Percentiles rank a stretch among this genome's conserved stretches.
phyloP scores from a whole-genome alignment of 805 yeast species.

The Danielia reshetovae region DNA sequence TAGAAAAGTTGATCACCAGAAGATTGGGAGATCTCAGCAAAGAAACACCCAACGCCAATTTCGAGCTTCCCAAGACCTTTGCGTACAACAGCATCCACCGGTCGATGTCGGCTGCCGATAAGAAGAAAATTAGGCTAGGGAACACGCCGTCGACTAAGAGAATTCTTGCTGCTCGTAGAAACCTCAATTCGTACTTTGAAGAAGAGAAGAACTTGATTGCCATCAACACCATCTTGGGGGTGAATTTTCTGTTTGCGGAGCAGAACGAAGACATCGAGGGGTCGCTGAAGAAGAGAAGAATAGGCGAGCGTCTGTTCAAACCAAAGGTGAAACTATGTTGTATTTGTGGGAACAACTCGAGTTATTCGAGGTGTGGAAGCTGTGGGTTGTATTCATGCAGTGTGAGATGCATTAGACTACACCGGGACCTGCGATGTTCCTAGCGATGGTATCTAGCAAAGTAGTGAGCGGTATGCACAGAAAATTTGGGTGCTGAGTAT shows the following conservation, averaged over 20 bases:
- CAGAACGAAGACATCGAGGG: slow-evolving; percentile 22
- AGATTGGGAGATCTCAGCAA: slow-evolving; percentile 33
- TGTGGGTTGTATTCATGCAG: slow-evolving; percentile 42
- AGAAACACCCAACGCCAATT: slow-evolving; percentile 26
- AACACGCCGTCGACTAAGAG: slow-evolving; percentile 42
- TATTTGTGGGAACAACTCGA: slow-evolving; percentile 35
- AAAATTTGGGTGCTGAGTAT: too few relatives aligned
- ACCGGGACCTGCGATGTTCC: slow-evolving; percentile 43
- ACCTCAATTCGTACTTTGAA: slow-evolving; percentile 42
- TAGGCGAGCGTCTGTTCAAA: slow-evolving; percentile 14
- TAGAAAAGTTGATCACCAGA: slow-evolving; percentile 36
- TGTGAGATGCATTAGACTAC: slow-evolving; percentile 36
- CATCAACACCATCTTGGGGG: slow-evolving; percentile 37
- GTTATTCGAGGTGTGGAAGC: slow-evolving; percentile 34
- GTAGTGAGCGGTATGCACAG: too few relatives aligned
- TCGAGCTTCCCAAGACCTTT: slow-evolving; percentile 41
- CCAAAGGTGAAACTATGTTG: slow-evolving; percentile 38
- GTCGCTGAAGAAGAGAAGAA: slow-evolving; percentile 14
- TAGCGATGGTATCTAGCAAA: too few relatives aligned
- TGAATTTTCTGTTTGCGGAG: slow-evolving; percentile 40
- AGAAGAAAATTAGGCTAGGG: slow-evolving; percentile 31
- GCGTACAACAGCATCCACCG: slow-evolving; percentile 30
- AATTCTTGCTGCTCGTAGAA: slow-evolving; percentile 39
- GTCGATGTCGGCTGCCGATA: slow-evolving; percentile 16
- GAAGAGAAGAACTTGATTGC: slow-evolving; percentile 43